These are phyloP conservation scores for Phaeosphaeriaceae sp. DNA, from an alignment of 2,329 filamentous ascomycete genomes.

Conservation along the genomic window DNA sequence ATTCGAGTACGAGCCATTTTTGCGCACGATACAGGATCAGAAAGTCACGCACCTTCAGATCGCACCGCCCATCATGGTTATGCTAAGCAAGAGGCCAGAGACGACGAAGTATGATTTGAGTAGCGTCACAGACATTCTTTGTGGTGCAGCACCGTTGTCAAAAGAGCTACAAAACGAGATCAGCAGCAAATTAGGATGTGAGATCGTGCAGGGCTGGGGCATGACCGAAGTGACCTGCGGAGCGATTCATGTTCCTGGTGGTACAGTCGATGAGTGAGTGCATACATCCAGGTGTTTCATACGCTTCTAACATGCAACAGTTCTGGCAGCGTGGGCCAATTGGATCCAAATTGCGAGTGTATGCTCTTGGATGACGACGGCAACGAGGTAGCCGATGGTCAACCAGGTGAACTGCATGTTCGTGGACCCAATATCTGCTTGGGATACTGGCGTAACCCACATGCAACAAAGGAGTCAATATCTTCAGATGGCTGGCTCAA, in stretches of 20 bases:
- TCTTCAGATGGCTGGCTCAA: constrained; percentile 49
- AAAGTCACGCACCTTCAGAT: constrained; percentile 50
- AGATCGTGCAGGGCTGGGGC: constrained; percentile 51
- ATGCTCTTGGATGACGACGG: constrained; percentile 53
- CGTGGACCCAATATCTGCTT: constrained; percentile 51
- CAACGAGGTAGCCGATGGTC: constrained; percentile 47
- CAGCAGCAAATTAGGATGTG: constrained; percentile 40
- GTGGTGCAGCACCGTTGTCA: constrained; percentile 52
- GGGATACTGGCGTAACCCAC: constrained; percentile 51
- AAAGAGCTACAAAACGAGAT: constrained; percentile 53
- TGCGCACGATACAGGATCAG: constrained; percentile 47
- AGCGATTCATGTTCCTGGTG: constrained; percentile 47
- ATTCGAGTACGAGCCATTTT: constrained; percentile 50
- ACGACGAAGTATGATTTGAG: constrained; percentile 51
- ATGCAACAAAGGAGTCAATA: constrained; percentile 48
- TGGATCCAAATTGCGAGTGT: constrained; percentile 50
- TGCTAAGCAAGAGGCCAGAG: constrained; percentile 53
- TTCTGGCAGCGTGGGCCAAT: constrained; percentile 49
- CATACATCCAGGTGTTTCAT: not conserved
- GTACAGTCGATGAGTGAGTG: constrained; percentile 41
- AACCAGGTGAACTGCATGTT: constrained; percentile 50
- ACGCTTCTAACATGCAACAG: constrained; percentile 16
- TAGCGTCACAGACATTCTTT: constrained; percentile 50
- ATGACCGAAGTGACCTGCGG: constrained; percentile 54
- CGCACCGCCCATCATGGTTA: constrained; percentile 53